A percentile compares a stretch with the other conserved stretches of the same genome.
Evolutionary conservation across 768 basidiomycete genomes (phyloP).

Genomic region (Lactifluus pinguis): DNA sequence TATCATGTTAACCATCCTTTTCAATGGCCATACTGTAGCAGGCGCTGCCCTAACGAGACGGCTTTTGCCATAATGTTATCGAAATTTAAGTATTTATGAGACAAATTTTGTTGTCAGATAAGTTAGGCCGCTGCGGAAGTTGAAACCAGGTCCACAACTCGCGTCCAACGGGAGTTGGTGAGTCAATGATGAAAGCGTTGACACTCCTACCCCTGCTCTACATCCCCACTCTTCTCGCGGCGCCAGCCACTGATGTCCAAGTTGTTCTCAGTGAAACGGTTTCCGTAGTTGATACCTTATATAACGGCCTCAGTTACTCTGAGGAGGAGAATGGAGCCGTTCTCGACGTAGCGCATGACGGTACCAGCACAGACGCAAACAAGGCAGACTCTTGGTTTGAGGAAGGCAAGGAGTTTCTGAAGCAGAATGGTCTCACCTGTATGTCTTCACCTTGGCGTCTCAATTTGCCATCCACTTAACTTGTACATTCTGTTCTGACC

Average conservation of each 20-base stretch:
- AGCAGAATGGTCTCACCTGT: slow-evolving; percentile 68
- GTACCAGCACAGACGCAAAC: slow-evolving; percentile 36
- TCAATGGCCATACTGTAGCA: too few species aligned
- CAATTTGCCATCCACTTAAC: not conserved
- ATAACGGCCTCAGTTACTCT: slow-evolving; percentile 9
- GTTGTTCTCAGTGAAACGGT: slow-evolving; percentile 31
- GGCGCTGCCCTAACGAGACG: too few species aligned
- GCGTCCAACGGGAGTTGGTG: too few species aligned
- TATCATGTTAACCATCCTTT: too few species aligned
- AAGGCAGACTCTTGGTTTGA: slow-evolving; percentile 50
- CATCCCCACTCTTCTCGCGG: slow-evolving; percentile 30
- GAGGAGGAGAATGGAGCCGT: slow-evolving; percentile 20
- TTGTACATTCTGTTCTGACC: not conserved
- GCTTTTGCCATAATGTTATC: slow-evolving; percentile 5
- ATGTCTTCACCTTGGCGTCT: slow-evolving; percentile 22
- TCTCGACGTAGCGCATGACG: slow-evolving; percentile 34
- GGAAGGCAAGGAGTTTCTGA: slow-evolving; percentile 54
- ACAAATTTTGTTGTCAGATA: not conserved
- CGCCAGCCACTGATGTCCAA: slow-evolving; percentile 36
- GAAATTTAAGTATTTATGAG: slow-evolving; percentile 7
- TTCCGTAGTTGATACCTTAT: not conserved
- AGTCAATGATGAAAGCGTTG: slow-evolving; percentile 31
- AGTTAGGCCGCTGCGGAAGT: not conserved
- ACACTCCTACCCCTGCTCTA: slow-evolving; percentile 29
- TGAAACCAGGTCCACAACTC: too few species aligned